A percentile compares a stretch with the other conserved stretches of the same genome.
Evolutionary conservation across 495 filamentous ascomycete genomes (phyloP).

Genomic region (Aspergillus nanangensis): DNA sequence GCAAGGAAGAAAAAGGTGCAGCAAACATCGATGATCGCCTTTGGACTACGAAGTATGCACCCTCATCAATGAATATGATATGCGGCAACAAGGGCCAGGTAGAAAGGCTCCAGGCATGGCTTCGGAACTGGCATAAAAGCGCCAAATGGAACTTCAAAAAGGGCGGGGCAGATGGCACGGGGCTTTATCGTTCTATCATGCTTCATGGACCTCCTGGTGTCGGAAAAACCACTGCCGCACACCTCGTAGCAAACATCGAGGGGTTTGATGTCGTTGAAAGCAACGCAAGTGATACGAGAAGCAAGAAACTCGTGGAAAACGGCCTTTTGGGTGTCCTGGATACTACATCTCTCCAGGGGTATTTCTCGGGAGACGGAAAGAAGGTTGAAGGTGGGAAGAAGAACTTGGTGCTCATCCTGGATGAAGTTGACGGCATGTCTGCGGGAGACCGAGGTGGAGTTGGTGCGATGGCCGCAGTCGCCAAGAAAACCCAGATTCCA

Average conservation of each 20-base stretch:
- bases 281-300: conserved; percentile 95
- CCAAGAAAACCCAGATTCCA: conserved; percentile 90
- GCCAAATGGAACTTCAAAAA: conserved; percentile 72
- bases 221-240: conserved; percentile 95
- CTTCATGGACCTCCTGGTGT: conserved; percentile 94
- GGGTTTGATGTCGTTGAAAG: conserved; percentile 92
- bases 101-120: conserved; percentile 84
- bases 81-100: conserved; percentile 92
- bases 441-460: conserved; percentile 95
- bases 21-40: conserved; percentile 59
- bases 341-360: conserved; percentile 88
- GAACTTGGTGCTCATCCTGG: conserved; percentile 95
- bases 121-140: conserved; percentile 72
- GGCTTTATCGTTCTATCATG: conserved; percentile 76
- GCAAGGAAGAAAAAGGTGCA: conserved; percentile 1
- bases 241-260: conserved; percentile 87
- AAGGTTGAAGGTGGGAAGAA: conserved; percentile 76
- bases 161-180: conserved; percentile 76
- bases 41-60: conserved; percentile 96
- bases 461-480: conserved; percentile 86
- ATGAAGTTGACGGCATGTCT: conserved; percentile 99
- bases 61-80: conserved; percentile 75
- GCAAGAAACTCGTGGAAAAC: conserved; percentile 91
- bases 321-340: conserved; percentile 84
- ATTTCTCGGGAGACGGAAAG: conserved; percentile 81